phyloP scores from a whole-genome alignment of 495 filamentous ascomycete species.

The Amorphotheca resinae region DNA sequence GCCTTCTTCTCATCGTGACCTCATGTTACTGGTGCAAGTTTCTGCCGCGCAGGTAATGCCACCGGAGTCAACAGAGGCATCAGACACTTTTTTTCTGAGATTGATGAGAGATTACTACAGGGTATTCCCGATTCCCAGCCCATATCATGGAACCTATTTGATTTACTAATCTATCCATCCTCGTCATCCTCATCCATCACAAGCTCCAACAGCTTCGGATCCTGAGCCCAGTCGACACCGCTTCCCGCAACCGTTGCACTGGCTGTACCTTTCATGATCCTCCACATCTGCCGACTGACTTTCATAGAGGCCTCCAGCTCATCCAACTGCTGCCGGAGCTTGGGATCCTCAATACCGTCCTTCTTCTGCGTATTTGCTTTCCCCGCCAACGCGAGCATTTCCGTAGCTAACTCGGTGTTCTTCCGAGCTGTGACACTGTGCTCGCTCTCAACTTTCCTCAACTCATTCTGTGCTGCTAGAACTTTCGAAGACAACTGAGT shows the following conservation, averaged over 20 bases:
- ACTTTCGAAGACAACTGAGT: conserved; percentile 42
- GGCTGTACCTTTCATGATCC: conserved; percentile 59
- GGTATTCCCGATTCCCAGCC: too few species aligned
- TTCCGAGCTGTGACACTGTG: conserved; percentile 37
- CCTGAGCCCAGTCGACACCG: conserved; percentile 69
- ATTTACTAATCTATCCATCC: conserved; percentile 2
- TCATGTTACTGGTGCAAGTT: too few species aligned
- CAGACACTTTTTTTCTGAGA: too few species aligned
- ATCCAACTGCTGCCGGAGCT: conserved; percentile 38
- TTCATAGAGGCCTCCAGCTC: conserved; percentile 43
- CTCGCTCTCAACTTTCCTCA: conserved; percentile 43
- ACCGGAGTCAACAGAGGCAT: too few species aligned
- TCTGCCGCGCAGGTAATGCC: too few species aligned
- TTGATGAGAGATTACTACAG: too few species aligned
- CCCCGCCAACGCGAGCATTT: conserved; percentile 47
- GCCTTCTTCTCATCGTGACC: too few species aligned
- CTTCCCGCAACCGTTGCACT: conserved; percentile 69
- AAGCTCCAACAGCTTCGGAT: conserved; percentile 53
- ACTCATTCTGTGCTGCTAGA: conserved; percentile 30
- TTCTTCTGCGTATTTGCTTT: conserved; percentile 41
- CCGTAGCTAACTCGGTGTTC: conserved; percentile 49
- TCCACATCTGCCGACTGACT: conserved; percentile 49
- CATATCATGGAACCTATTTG: neutral
- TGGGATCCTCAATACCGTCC: conserved; percentile 34
- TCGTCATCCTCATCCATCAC: conserved; percentile 64